phyloP scores from a whole-genome alignment of 495 filamentous ascomycete genomes.

The Aspergillus bridgeri region DNA sequence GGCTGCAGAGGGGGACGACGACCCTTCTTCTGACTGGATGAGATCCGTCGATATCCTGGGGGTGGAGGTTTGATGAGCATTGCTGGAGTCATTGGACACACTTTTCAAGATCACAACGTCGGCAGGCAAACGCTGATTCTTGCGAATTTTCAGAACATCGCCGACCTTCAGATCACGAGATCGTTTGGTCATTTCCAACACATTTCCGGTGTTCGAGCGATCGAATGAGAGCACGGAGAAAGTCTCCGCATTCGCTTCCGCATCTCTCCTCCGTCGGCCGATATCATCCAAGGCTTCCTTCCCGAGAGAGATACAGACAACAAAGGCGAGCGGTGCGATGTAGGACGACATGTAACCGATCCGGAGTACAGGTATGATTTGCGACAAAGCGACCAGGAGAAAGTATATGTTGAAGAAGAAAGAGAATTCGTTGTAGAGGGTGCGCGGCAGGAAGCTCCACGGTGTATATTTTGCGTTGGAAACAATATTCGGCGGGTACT shows the following conservation, averaged over 20 bases:
- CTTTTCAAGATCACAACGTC: conserved; percentile 93
- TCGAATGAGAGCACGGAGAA: conserved; percentile 76
- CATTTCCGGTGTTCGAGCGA: conserved; percentile 6
- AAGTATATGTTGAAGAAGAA: conserved; percentile 99
- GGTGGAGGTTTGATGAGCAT: conserved; percentile 19
- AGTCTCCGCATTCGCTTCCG: conserved; percentile 89
- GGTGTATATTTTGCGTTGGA: conserved; percentile 99
- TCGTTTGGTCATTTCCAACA: conserved; percentile 65
- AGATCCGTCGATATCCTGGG: conserved; percentile 22
- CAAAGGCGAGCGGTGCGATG: conserved; percentile 87
- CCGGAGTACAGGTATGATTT: conserved; percentile 80
- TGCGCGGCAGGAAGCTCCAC: conserved; percentile 88
- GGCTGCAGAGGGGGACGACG: conserved; percentile 9
- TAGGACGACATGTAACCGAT: conserved; percentile 97
- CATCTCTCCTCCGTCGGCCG: conserved; percentile 75
- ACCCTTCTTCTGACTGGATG: conserved; percentile 21
- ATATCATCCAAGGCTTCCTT: conserved; percentile 98
- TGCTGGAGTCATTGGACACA: conserved; percentile 58
- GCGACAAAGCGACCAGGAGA: conserved; percentile 88
- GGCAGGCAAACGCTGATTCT: conserved; percentile 87
- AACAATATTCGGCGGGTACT: conserved; percentile 67
- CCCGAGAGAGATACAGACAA: conserved; percentile 84
- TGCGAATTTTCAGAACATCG: conserved; percentile 86
- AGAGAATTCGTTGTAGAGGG: conserved; percentile 96
- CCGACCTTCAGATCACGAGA: conserved; percentile 92